Conservation (phyloP, 73 alveolate genomes). For the Paramecium sexaurelia region DNA sequence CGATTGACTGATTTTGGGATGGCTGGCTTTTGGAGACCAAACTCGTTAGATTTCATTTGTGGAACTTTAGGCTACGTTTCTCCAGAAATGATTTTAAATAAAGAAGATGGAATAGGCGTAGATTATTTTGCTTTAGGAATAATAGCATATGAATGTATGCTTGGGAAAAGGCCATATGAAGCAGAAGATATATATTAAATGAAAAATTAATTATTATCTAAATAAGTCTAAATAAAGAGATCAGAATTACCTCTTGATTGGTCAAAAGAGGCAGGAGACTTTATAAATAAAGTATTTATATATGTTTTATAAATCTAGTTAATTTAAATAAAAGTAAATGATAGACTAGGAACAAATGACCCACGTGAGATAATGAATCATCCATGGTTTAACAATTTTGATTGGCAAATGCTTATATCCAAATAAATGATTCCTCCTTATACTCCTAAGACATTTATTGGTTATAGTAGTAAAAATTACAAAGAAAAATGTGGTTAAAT, state of each 20-base stretch:
- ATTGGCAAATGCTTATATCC: slow-evolving; percentile 56
- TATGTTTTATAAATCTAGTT: slow-evolving; percentile 71
- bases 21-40: slow-evolving; percentile 87
- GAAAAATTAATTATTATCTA: slow-evolving; percentile 78
- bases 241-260: slow-evolving; percentile 77
- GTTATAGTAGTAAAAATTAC: background rate
- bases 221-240: slow-evolving; percentile 76
- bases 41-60: slow-evolving; percentile 88
- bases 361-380: slow-evolving; percentile 72
- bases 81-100: slow-evolving; percentile 82
- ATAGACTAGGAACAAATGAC: slow-evolving; percentile 72
- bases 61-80: slow-evolving; percentile 88
- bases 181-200: slow-evolving; percentile 86
- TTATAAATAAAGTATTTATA: slow-evolving; percentile 74
- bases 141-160: slow-evolving; percentile 83
- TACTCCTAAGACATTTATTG: slow-evolving; percentile 2
- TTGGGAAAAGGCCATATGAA: slow-evolving; percentile 78
- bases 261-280: slow-evolving; percentile 85
- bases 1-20: slow-evolving; percentile 96
- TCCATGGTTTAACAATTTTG: slow-evolving; percentile 72
- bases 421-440: slow-evolving; percentile 61
- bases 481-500: background rate
- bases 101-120: slow-evolving; percentile 79
- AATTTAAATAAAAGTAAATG: slow-evolving; percentile 64
- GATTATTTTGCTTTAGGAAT: slow-evolving; percentile 86